A percentile compares a stretch with the other conserved stretches of the same genome.
Evolutionary conservation across 2,329 filamentous ascomycete genomes (phyloP).

Genomic region (Fusarium vanettenii): DNA sequence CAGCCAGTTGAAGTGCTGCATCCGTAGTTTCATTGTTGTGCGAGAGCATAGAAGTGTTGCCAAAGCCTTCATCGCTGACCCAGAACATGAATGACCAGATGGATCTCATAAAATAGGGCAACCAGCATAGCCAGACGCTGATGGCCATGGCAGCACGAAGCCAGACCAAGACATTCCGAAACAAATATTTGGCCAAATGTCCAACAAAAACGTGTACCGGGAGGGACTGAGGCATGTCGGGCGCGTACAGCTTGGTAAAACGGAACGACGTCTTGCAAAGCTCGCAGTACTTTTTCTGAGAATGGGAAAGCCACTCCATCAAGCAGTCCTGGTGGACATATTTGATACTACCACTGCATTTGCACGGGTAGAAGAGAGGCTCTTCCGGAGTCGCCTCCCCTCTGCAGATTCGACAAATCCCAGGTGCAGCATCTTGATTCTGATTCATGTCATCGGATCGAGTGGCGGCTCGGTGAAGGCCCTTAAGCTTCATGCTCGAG

Average conservation of each 20-base stretch:
- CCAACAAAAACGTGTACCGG: constrained; percentile 84
- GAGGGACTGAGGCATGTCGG: constrained; percentile 88
- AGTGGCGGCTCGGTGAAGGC: constrained; percentile 39
- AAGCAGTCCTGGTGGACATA: constrained; percentile 97
- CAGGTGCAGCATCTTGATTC: constrained; percentile 57
- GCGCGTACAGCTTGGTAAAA: constrained; percentile 97
- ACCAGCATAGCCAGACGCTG: constrained; percentile 87
- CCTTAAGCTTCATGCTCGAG: constrained; percentile 36
- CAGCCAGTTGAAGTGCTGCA: constrained; percentile 45
- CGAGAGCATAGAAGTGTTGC: constrained; percentile 47
- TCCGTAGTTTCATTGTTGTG: constrained; percentile 40
- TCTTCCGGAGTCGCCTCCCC: constrained; percentile 86
- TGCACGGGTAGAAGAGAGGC: constrained; percentile 96
- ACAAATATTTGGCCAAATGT: constrained; percentile 79
- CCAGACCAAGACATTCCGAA: constrained; percentile 81
- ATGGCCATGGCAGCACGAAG: constrained; percentile 81
- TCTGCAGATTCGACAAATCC: constrained; percentile 97
- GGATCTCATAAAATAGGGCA: constrained; percentile 91
- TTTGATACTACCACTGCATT: constrained; percentile 98
- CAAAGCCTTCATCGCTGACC: constrained; percentile 82
- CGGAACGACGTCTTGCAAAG: constrained; percentile 98
- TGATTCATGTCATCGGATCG: constrained; percentile 44
- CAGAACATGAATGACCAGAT: constrained; percentile 96
- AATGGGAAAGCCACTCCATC: constrained; percentile 99
- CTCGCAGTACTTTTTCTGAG: constrained; percentile 99